phyloP scores from a whole-genome alignment of 176 grass and related monocot species.

The Neostapfia colusana region DNA sequence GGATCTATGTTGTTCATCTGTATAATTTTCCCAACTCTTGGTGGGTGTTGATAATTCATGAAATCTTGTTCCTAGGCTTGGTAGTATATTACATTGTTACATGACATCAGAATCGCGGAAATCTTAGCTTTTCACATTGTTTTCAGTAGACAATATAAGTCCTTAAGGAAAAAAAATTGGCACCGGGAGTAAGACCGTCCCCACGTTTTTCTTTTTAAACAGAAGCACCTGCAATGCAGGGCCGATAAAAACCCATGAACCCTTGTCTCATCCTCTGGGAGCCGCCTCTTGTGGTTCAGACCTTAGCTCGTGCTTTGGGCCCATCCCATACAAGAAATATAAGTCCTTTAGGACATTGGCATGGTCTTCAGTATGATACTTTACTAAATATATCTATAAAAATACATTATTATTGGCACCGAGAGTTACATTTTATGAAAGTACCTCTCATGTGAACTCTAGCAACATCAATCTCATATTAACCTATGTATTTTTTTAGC shows the following conservation, averaged over 20 bases:
- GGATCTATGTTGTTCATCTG: background rate
- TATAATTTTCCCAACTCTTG: background rate
- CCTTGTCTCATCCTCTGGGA: no score
- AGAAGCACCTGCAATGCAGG: no score
- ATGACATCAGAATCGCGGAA: background rate
- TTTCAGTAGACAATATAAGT: slow-evolving; percentile 4
- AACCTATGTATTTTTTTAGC: background rate
- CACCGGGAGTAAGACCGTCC: no score
- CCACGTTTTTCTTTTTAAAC: no score
- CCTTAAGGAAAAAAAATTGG: background rate
- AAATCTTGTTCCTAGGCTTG: background rate
- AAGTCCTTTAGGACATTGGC: background rate
- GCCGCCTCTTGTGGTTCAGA: no score
- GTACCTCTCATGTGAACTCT: background rate
- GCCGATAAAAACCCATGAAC: no score
- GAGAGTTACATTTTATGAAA: background rate
- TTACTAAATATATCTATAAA: background rate
- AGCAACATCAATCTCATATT: background rate
- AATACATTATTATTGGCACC: background rate
- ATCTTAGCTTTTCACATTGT: background rate
- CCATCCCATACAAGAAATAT: background rate
- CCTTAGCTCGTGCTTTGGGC: no score
- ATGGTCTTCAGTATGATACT: background rate
- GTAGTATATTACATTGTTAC: background rate
- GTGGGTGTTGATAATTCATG: background rate